Evolutionary conservation across 2,329 filamentous ascomycete species (phyloP).

Genomic region (Huntiella moniliformis): DNA sequence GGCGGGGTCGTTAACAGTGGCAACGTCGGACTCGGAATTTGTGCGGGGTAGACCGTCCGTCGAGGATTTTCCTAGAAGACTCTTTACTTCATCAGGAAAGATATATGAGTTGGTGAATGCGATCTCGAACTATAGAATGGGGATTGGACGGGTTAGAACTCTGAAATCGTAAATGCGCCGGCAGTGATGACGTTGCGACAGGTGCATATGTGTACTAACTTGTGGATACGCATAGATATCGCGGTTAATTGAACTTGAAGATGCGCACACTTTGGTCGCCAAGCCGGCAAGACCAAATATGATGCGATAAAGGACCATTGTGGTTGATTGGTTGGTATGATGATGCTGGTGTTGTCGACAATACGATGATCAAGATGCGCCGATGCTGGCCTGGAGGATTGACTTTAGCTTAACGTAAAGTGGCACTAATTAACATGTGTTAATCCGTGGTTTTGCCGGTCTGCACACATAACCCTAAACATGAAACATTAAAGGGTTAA

Average conservation of each 20-base stretch:
- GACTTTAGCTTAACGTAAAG: no score
- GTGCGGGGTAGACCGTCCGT: slow-evolving; percentile 8
- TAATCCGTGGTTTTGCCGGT: no score
- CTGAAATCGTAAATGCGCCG: not conserved
- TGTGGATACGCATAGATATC: slow-evolving; percentile 76
- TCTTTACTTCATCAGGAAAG: slow-evolving; percentile 48
- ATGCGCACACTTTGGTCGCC: no score
- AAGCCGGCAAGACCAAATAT: no score
- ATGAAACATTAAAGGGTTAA: no score
- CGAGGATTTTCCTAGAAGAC: slow-evolving; percentile 29
- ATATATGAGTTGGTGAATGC: slow-evolving; percentile 56
- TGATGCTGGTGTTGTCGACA: no score
- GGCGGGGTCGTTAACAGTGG: slow-evolving; percentile 19
- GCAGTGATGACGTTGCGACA: not conserved
- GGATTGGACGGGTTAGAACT: not conserved
- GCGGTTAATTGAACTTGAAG: slow-evolving; percentile 38
- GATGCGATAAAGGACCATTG: no score
- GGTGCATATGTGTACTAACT: slow-evolving; percentile 30
- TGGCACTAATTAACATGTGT: no score
- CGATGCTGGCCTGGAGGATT: no score
- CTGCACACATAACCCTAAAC: no score
- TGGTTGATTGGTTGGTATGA: no score
- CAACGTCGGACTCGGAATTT: slow-evolving; percentile 19
- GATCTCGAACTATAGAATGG: slow-evolving; percentile 49
- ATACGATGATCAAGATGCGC: no score